Evolutionary conservation across 2,329 filamentous ascomycete species (phyloP).

Genomic region (Penicillium sumatraense): DNA sequence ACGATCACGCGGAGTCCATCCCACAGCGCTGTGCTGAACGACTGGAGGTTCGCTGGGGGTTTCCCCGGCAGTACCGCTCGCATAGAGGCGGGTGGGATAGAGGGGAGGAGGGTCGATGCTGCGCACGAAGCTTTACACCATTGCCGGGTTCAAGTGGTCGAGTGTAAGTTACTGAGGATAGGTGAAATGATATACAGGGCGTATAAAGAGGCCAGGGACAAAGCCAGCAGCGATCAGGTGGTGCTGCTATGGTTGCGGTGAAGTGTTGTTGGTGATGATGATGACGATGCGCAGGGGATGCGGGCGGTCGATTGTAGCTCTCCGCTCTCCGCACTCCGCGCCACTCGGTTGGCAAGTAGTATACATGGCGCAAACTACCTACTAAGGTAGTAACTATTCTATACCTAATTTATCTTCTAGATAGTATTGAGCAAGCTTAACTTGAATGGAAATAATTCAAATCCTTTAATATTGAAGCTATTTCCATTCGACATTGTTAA

Average conservation of each 20-base stretch:
- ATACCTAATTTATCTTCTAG: no score
- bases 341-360: no score
- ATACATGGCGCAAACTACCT: no score
- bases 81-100: slow-evolving; percentile 60
- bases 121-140: slow-evolving; percentile 39
- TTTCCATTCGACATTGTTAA: no score
- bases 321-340: neutral
- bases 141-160: slow-evolving; percentile 27
- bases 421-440: no score
- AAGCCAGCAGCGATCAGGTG: slow-evolving; percentile 4
- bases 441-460: no score
- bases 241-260: slow-evolving; percentile 3
- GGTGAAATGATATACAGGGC: neutral
- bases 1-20: slow-evolving; percentile 74
- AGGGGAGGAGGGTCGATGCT: slow-evolving; percentile 30
- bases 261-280: slow-evolving; percentile 2
- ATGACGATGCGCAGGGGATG: slow-evolving; percentile 15
- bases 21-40: slow-evolving; percentile 75
- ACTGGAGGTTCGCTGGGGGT: slow-evolving; percentile 77
- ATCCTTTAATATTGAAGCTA: no score
- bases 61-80: slow-evolving; percentile 78
- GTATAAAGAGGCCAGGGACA: neutral
- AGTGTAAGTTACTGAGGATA: neutral
- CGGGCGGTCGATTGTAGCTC: slow-evolving; percentile 20
- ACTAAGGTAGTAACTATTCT: no score